Evolutionary conservation across 495 filamentous ascomycete species (phyloP), one percentile per base, ranked within the genome.

Genomic region (Staphylotrichum longicolle): DNA sequence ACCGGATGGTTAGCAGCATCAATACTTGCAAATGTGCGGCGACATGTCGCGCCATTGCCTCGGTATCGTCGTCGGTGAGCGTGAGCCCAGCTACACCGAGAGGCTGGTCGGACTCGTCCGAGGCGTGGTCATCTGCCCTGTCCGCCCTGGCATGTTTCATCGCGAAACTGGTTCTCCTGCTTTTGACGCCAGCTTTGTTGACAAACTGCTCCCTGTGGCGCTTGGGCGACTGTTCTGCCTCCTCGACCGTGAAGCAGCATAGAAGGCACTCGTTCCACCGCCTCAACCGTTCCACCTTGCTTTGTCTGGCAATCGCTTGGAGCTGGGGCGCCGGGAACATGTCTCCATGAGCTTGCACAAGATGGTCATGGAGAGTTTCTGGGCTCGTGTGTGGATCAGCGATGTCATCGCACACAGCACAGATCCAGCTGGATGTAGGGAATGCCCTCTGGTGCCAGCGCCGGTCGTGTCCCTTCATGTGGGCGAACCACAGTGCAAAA

Each of bases 181-280:
- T 27, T 27, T 27, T 27, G 1, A 27, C 1, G 20, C 20, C 20
- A 27, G 20, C 20, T 27, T 27, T 20, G 32, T 15, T 52, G 49
- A 27, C 49, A 1, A 33, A 8, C 14, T 30, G 49, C 32, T 52
- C 49, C 3, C 32, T 52, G 3, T 54, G 51, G 30, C 51, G 30
- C 34, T 54, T 54, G n/a, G 33, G 51, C 33, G 51, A 6, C 7
- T 4, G 30, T 54, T 39, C 51, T 7, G n/a, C 7, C 2, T 39
- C 51, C 34, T 54, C 51, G 33, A 54, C 51, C n/a, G 51, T 15
- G n/a, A 15, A 54, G 51, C 33, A 39, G 34, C 51, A 54, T 8
- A 54, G n/a, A 5, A 39, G 51, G 34, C 51, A 54, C 39, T 54
- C 51, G 5, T 54, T 54, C 51, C 32, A 20, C n/a, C 32, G 51